Evolutionary conservation across 2,329 filamentous ascomycete genomes (phyloP).

Genomic region (Talaromyces sp.): DNA sequence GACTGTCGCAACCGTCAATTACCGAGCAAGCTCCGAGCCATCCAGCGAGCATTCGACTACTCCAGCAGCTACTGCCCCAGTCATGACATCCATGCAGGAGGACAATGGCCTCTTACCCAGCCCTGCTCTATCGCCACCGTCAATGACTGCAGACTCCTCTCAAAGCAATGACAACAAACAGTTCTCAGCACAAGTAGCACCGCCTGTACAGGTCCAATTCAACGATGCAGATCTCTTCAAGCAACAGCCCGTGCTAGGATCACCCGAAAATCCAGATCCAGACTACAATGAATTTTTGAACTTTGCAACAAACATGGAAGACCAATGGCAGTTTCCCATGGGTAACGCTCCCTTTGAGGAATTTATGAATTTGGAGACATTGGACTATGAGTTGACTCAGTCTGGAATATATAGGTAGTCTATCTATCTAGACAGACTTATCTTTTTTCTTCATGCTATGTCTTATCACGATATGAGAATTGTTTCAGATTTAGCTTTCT

Average conservation of each 20-base stretch:
- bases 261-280: constrained; percentile 9
- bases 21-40: constrained; percentile 10
- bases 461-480: neutral
- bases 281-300: constrained; percentile 15
- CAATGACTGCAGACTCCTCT: constrained; percentile 3
- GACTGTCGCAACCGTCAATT: neutral
- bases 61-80: neutral
- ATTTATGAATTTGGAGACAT: constrained; percentile 10
- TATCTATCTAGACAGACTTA: neutral
- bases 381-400: constrained; percentile 9
- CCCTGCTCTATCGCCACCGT: constrained; percentile 13
- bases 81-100: constrained; percentile 1
- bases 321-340: constrained; percentile 17
- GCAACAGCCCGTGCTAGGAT: constrained; percentile 3
- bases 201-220: neutral
- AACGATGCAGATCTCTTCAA: neutral
- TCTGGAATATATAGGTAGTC: constrained; percentile 9
- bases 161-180: neutral
- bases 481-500: neutral
- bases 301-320: constrained; percentile 12
- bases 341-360: constrained; percentile 13
- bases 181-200: neutral
- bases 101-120: constrained; percentile 1
- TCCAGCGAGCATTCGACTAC: neutral
- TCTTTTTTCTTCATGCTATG: constrained; percentile 1